These are phyloP conservation scores for Ophiostoma pallidulum DNA, from an alignment of 2,329 filamentous ascomycete species.

Conservation along the genomic window DNA sequence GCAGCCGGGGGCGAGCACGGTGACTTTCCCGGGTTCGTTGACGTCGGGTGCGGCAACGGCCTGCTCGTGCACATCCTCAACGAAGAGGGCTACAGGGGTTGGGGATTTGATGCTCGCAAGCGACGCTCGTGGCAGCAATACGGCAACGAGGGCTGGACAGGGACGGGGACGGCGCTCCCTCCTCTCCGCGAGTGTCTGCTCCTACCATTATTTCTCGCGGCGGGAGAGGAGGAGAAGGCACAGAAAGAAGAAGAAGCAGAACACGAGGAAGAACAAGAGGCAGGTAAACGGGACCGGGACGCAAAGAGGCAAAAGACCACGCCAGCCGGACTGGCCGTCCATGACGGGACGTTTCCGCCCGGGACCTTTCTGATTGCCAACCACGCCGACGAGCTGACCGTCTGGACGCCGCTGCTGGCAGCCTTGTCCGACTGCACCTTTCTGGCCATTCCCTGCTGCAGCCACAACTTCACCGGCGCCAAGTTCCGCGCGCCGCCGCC, in stretches of 20 bases:
- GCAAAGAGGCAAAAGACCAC: conserved; percentile 4
- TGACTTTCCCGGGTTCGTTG: conserved; percentile 79
- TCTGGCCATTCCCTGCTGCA: conserved; percentile 92
- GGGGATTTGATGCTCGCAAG: conserved; percentile 82
- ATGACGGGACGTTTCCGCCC: conserved; percentile 57
- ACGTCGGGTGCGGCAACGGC: conserved; percentile 93
- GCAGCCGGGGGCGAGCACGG: background rate
- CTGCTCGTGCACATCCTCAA: conserved; percentile 76
- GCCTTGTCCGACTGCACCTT: conserved; percentile 68
- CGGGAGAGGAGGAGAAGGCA: background rate
- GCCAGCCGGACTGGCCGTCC: conserved; percentile 23
- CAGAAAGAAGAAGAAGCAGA: background rate
- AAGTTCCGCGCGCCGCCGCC: conserved; percentile 58
- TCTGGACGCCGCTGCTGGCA: conserved; percentile 89
- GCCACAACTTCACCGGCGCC: conserved; percentile 71
- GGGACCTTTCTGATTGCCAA: conserved; percentile 93
- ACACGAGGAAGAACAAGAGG: background rate
- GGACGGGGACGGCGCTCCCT: background rate
- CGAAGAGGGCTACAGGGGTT: conserved; percentile 71
- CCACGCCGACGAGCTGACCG: conserved; percentile 90
- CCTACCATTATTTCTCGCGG: conserved; percentile 11
- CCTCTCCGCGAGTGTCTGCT: conserved; percentile 36
- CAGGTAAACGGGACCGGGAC: background rate
- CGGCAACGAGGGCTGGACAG: conserved; percentile 23
- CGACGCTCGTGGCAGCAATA: conserved; percentile 81